Percentiles rank a stretch among this genome's conserved stretches.
These are phyloP conservation scores for Tremella yokohamensis DNA, from an alignment of 768 basidiomycete genomes.

Conservation along the genomic window DNA sequence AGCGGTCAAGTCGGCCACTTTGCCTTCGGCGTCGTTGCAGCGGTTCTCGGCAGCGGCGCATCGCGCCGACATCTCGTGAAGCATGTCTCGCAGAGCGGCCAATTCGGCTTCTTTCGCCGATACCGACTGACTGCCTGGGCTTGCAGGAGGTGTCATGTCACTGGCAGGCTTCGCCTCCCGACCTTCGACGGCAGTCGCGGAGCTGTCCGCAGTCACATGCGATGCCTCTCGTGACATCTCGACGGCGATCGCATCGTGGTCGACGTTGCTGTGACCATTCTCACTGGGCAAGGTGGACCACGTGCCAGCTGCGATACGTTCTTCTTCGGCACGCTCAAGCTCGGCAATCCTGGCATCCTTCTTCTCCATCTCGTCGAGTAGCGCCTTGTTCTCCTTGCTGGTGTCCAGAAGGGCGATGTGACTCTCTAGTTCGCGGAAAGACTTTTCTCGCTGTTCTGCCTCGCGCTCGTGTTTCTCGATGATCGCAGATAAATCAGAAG, in stretches of 20 bases:
- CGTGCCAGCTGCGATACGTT: constrained; percentile 50
- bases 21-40: constrained; percentile 80
- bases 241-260: background rate
- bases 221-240: constrained; percentile 43
- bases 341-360: constrained; percentile 72
- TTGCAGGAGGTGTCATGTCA: constrained; percentile 29
- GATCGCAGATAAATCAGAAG: constrained; percentile 63
- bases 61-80: constrained; percentile 33
- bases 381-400: constrained; percentile 64
- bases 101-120: constrained; percentile 56
- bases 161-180: background rate
- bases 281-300: background rate
- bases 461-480: constrained; percentile 76
- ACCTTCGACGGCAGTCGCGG: background rate
- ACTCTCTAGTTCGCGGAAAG: constrained; percentile 66
- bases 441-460: constrained; percentile 66
- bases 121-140: constrained; percentile 10
- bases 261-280: background rate
- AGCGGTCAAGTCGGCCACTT: constrained; percentile 88
- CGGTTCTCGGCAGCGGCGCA: constrained; percentile 19
- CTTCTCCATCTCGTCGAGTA: constrained; percentile 69
- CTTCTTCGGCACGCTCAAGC: constrained; percentile 56
- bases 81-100: constrained; percentile 55
- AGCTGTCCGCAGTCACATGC: constrained; percentile 27
- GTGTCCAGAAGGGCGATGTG: constrained; percentile 65